These are phyloP conservation scores for Xylaria cubensis DNA, from an alignment of 495 filamentous ascomycete genomes.

Conservation along the genomic window DNA sequence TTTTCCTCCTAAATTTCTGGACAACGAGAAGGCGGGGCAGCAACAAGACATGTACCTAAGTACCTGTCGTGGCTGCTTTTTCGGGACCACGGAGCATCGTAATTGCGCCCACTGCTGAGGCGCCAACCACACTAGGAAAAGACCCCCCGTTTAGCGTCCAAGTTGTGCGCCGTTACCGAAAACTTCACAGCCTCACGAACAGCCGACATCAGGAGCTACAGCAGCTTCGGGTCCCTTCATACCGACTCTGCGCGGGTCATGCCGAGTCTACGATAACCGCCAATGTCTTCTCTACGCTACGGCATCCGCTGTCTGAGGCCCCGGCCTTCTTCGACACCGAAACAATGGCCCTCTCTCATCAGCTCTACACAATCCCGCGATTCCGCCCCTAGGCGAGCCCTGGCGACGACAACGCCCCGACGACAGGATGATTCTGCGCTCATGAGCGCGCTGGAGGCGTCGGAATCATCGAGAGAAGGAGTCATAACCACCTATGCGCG, in stretches of 20 bases:
- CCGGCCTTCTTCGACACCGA: constrained; percentile 27
- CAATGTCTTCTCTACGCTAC: constrained; percentile 40
- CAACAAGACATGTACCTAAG: constrained; percentile 20
- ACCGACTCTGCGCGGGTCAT: constrained; percentile 29
- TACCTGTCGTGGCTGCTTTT: background rate
- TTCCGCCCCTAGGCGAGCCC: constrained; percentile 27
- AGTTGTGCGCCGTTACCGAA: constrained; percentile 5
- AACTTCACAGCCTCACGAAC: constrained; percentile 20
- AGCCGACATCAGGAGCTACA: constrained; percentile 2
- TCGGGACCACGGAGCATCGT: constrained; percentile 27
- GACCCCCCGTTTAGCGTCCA: background rate
- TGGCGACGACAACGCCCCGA: constrained; percentile 29
- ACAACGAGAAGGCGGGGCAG: constrained; percentile 41
- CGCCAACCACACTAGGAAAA: background rate
- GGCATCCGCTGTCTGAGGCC: constrained; percentile 41
- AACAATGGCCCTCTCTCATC: constrained; percentile 30
- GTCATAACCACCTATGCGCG: constrained; percentile 63
- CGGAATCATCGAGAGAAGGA: background rate
- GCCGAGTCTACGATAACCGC: constrained; percentile 38
- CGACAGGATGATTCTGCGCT: constrained; percentile 26
- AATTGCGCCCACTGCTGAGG: constrained; percentile 18
- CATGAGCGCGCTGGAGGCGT: constrained; percentile 27
- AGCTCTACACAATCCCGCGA: constrained; percentile 23
- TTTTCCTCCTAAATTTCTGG: constrained; percentile 37
- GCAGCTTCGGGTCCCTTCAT: background rate